Conservation (phyloP, 2,329 filamentous ascomycete genomes). For the Phaeoacremonium minimum region DNA sequence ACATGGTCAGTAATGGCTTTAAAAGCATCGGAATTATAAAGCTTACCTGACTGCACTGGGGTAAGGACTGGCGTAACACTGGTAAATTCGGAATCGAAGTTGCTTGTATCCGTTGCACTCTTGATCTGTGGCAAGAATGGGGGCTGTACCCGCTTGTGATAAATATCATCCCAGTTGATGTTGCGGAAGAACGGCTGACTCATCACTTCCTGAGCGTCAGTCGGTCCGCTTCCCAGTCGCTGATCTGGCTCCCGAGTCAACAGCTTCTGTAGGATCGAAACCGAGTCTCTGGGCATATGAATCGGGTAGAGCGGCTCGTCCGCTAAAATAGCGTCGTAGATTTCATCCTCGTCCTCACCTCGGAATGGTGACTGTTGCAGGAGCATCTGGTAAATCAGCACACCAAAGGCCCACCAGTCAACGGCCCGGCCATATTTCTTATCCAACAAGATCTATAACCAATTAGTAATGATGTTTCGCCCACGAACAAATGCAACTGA, state of each 20-base stretch:
- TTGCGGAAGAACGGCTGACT: slow-evolving; percentile 97
- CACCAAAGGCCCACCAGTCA: slow-evolving; percentile 99
- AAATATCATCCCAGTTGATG: slow-evolving; percentile 98
- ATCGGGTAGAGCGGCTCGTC: slow-evolving; percentile 98
- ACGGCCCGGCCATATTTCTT: slow-evolving; percentile 98
- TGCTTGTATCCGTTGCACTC: slow-evolving; percentile 95
- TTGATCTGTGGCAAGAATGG: slow-evolving; percentile 89
- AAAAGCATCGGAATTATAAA: background rate
- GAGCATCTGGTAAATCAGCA: slow-evolving; percentile 99
- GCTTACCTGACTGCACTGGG: slow-evolving; percentile 90
- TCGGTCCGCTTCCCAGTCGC: slow-evolving; percentile 88
- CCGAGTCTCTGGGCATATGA: slow-evolving; percentile 96
- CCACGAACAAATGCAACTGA: slow-evolving; percentile 47
- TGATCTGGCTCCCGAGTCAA: slow-evolving; percentile 92
- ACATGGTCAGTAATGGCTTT: slow-evolving; percentile 4
- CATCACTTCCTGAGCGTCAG: slow-evolving; percentile 98
- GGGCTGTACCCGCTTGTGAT: slow-evolving; percentile 85
- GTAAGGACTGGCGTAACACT: slow-evolving; percentile 97
- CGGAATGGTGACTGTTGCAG: slow-evolving; percentile 98
- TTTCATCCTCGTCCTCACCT: slow-evolving; percentile 98
- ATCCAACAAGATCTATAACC: slow-evolving; percentile 77
- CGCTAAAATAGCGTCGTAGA: slow-evolving; percentile 96
- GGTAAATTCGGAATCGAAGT: slow-evolving; percentile 98
- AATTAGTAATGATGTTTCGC: background rate
- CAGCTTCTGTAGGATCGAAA: slow-evolving; percentile 95